Evolutionary conservation across 202 grass and related monocot species (phyloP), one percentile per base, ranked within the genome.

Genomic region (Panicum virgatum): DNA sequence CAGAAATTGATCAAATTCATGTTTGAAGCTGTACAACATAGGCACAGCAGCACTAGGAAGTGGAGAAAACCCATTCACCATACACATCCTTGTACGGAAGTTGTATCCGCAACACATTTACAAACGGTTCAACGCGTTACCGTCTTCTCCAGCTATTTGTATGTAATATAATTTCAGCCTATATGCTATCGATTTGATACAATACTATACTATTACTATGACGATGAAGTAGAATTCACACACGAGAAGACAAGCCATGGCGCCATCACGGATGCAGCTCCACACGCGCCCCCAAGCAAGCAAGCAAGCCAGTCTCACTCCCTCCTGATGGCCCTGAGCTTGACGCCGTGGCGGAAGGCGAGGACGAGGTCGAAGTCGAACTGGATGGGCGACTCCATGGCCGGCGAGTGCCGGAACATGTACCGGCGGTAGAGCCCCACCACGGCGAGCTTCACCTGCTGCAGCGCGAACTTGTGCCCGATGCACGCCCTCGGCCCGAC

Each of bases 331-430:
- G 88, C 83, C 52, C 83, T 73, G 63, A 98, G 90, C 84, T 95
- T 98, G 85, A 98, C 83, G 32, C 90, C 92, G 20, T 82, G 92
- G 76, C 85, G 91, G 88, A 98, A 98, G 9, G 73, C 79, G 20
- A 98, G 85, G 77, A 98, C 86, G 50, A 95, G 79, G 81, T 92
- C 90, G 57, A 88, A 98, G 26, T 98, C 92, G 39, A 98, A 90
- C 89, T 98, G 82, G 37, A 93, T 76, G 29, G 96, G 90, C 7
- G 90, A 91, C 77, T 95, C 86, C 92, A 96, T 98, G 34, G 56
- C 82, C 29, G 83, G 85, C 36, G 96, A 96, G 73, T 89, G 96
- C 20, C 92, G 88, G 63, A 98, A 98, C 27, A 91, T 52, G 71
- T 82, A 98, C 36, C 72, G 89, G 52, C 83, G 90, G 68, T 98